phyloP scores from a whole-genome alignment of 2,329 filamentous ascomycete genomes.

The Talaromyces sp. region DNA sequence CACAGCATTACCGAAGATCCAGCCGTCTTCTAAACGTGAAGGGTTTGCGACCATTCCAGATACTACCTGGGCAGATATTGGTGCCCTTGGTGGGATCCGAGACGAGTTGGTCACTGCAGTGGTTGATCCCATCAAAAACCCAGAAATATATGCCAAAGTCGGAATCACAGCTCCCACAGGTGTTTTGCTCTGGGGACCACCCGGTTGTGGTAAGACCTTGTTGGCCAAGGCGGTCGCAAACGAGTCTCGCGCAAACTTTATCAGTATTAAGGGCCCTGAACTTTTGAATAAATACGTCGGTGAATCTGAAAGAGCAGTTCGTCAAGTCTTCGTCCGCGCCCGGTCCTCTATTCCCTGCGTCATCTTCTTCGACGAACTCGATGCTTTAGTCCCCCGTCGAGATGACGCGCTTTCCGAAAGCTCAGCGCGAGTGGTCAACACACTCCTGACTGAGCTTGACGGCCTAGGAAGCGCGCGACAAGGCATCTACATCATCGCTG shows the following conservation, averaged over 20 bases:
- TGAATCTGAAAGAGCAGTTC: constrained; percentile 88
- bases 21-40: constrained; percentile 82
- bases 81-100: constrained; percentile 75
- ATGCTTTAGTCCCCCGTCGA: constrained; percentile 82
- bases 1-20: constrained; percentile 68
- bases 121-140: constrained; percentile 81
- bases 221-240: constrained; percentile 95
- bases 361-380: constrained; percentile 96
- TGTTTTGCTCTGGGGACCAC: constrained; percentile 92
- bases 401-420: constrained; percentile 77
- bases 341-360: constrained; percentile 85
- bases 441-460: constrained; percentile 89
- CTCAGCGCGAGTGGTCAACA: constrained; percentile 87
- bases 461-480: constrained; percentile 70
- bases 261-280: constrained; percentile 94
- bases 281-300: constrained; percentile 97
- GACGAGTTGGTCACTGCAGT: constrained; percentile 81
- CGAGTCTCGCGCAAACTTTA: constrained; percentile 95
- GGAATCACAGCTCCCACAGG: constrained; percentile 80
- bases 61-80: constrained; percentile 90
- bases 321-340: constrained; percentile 86
- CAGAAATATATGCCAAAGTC: constrained; percentile 70
- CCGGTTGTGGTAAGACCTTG: constrained; percentile 93
- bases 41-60: constrained; percentile 93
- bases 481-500: constrained; percentile 91